phyloP scores from a whole-genome alignment of 805 yeast genomes.

The Metschnikowia drakensbergensis region DNA sequence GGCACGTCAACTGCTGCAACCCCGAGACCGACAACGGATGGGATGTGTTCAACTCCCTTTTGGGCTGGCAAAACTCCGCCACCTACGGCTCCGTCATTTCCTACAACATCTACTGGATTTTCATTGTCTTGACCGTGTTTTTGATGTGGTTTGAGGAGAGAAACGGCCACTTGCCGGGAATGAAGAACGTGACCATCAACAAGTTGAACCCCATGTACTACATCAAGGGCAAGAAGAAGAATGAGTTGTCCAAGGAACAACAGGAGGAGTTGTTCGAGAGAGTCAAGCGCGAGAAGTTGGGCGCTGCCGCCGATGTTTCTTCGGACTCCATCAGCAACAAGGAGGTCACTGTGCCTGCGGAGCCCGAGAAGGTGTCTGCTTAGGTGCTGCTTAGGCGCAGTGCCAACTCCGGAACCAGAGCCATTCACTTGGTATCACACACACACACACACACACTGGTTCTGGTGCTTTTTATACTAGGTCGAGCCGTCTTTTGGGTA shows the following conservation, averaged over 20 bases:
- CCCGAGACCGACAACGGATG: slow-evolving; percentile 91
- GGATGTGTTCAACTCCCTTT: slow-evolving; percentile 91
- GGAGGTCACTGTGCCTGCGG: not conserved
- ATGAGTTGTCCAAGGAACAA: slow-evolving; percentile 50
- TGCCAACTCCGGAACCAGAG: not conserved
- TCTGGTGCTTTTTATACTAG: slow-evolving; percentile 3
- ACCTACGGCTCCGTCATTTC: slow-evolving; percentile 86
- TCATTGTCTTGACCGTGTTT: slow-evolving; percentile 48
- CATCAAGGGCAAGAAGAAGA: slow-evolving; percentile 63
- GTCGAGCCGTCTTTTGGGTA: slow-evolving; percentile 12
- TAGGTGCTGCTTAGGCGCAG: not conserved
- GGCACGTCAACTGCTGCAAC: slow-evolving; percentile 98
- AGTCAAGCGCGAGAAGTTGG: slow-evolving; percentile 22
- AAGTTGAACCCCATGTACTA: slow-evolving; percentile 71
- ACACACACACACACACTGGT: slow-evolving; percentile 15
- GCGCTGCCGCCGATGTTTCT: slow-evolving; percentile 5
- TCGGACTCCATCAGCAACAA: slow-evolving; percentile 10
- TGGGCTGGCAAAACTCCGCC: slow-evolving; percentile 97
- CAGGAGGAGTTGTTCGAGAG: slow-evolving; percentile 48
- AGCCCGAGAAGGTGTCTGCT: slow-evolving; percentile 6
- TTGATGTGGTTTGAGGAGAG: slow-evolving; percentile 81
- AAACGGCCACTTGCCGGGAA: slow-evolving; percentile 72
- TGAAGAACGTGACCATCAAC: slow-evolving; percentile 41
- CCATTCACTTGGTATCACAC: slow-evolving; percentile 4
- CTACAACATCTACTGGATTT: slow-evolving; percentile 85